phyloP scores from a whole-genome alignment of 192 early-diverging fungal species.

The Phycomyces blakesleeanus region DNA sequence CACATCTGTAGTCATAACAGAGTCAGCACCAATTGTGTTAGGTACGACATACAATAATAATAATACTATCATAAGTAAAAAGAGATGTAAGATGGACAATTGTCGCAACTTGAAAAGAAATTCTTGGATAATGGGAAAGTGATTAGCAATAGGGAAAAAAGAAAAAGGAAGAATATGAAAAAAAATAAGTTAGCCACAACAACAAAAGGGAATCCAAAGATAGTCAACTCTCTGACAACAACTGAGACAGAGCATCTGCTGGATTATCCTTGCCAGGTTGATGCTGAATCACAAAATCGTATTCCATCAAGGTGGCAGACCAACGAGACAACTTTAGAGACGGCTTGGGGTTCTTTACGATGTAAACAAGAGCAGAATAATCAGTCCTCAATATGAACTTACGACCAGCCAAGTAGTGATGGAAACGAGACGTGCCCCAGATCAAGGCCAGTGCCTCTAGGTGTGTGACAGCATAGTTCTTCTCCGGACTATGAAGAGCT shows the following conservation, averaged over 20 bases:
- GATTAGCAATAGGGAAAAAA: background rate
- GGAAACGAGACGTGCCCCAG: background rate
- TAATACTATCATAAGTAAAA: too few species aligned
- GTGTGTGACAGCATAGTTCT: slow-evolving; percentile 24
- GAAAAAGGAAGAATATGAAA: too few species aligned
- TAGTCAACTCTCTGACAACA: background rate
- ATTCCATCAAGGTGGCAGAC: background rate
- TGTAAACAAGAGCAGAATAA: slow-evolving; percentile 26
- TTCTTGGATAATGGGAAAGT: background rate
- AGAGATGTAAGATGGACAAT: too few species aligned
- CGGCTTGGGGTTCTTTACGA: slow-evolving; percentile 6
- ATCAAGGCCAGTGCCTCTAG: slow-evolving; percentile 16
- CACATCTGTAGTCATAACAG: too few species aligned
- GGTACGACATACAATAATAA: too few species aligned
- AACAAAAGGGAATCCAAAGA: too few species aligned
- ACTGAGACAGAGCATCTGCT: background rate
- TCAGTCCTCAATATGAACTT: slow-evolving; percentile 32
- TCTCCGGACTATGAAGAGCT: slow-evolving; percentile 5
- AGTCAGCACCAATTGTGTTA: too few species aligned
- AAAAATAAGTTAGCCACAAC: too few species aligned
- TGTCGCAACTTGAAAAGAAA: too few species aligned
- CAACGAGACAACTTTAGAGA: background rate
- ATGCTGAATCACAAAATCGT: background rate
- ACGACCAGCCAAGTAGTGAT: slow-evolving; percentile 21
- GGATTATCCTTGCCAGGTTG: background rate